Conservation (phyloP, 2,329 filamentous ascomycete genomes). For the Cladosporium sphaerospermum region DNA sequence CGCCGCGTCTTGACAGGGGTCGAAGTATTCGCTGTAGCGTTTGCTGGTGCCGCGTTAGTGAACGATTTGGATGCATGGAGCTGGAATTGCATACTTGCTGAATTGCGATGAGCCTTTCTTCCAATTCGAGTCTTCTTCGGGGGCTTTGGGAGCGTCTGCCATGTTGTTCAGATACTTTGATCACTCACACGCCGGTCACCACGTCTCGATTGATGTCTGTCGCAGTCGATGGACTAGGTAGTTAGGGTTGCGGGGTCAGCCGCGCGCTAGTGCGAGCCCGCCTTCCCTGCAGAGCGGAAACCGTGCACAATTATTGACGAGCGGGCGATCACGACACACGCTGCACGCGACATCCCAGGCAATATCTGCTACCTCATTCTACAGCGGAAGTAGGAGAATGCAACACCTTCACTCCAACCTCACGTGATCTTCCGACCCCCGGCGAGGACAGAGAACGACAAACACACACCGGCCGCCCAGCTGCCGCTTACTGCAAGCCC, state of each 20-base stretch:
- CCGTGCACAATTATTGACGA: background rate
- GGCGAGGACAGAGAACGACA: background rate
- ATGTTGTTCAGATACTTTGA: background rate
- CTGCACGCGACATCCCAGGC: background rate
- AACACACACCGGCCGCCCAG: background rate
- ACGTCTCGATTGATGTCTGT: background rate
- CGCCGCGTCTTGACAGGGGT: slow-evolving; percentile 92
- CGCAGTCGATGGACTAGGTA: background rate
- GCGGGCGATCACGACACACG: background rate
- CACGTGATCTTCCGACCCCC: background rate
- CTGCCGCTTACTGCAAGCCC: background rate
- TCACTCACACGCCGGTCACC: too few species aligned
- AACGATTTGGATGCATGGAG: background rate
- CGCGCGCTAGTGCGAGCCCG: background rate
- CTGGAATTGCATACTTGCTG: background rate
- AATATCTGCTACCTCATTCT: background rate
- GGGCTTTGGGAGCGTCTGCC: background rate
- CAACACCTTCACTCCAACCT: background rate
- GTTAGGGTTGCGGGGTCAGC: background rate
- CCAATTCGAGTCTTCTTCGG: slow-evolving; percentile 7
- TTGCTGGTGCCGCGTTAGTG: slow-evolving; percentile 55
- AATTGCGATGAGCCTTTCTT: slow-evolving; percentile 7
- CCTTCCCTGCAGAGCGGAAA: background rate
- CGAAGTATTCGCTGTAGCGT: slow-evolving; percentile 80
- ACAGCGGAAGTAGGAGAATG: background rate